Evolutionary conservation across 2,329 filamentous ascomycete genomes (phyloP).

Genomic region (Apiospora kogelbergensis): DNA sequence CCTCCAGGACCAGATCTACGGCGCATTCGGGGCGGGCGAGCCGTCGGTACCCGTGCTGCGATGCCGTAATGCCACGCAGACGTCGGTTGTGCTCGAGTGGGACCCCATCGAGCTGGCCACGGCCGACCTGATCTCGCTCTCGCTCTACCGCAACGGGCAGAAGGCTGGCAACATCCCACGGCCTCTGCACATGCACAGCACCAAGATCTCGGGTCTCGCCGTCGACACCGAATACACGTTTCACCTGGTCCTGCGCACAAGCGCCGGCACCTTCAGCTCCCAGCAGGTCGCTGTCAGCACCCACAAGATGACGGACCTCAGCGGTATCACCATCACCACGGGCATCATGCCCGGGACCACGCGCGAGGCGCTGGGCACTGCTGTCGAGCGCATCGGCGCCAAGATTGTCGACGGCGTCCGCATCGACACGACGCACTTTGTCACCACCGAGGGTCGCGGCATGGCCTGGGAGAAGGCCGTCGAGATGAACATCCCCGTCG

Average conservation of each 20-base stretch:
- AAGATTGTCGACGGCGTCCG: slow-evolving; percentile 87
- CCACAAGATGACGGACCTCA: slow-evolving; percentile 98
- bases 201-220: slow-evolving; percentile 95
- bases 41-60: slow-evolving; percentile 78
- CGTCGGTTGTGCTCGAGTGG: slow-evolving; percentile 98
- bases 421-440: slow-evolving; percentile 98
- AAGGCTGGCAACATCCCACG: slow-evolving; percentile 95
- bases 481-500: slow-evolving; percentile 97
- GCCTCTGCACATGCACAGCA: slow-evolving; percentile 83
- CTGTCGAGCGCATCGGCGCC: slow-evolving; percentile 86
- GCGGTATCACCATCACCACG: slow-evolving; percentile 90
- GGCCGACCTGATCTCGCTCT: slow-evolving; percentile 84
- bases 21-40: slow-evolving; percentile 78
- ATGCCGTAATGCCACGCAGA: slow-evolving; percentile 96
- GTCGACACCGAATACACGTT: slow-evolving; percentile 96
- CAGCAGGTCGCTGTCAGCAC: slow-evolving; percentile 85
- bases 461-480: slow-evolving; percentile 93
- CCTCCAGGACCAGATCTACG: slow-evolving; percentile 87
- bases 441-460: slow-evolving; percentile 90
- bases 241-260: slow-evolving; percentile 85
- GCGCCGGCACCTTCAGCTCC: slow-evolving; percentile 81
- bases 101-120: slow-evolving; percentile 92
- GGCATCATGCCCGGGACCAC: slow-evolving; percentile 76
- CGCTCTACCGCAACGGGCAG: slow-evolving; percentile 91
- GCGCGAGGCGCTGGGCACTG: slow-evolving; percentile 70